Percentiles rank a stretch among this genome's conserved stretches.
Evolutionary conservation across 768 basidiomycete genomes (phyloP).

Genomic region (Mycena olivaceomarginata): DNA sequence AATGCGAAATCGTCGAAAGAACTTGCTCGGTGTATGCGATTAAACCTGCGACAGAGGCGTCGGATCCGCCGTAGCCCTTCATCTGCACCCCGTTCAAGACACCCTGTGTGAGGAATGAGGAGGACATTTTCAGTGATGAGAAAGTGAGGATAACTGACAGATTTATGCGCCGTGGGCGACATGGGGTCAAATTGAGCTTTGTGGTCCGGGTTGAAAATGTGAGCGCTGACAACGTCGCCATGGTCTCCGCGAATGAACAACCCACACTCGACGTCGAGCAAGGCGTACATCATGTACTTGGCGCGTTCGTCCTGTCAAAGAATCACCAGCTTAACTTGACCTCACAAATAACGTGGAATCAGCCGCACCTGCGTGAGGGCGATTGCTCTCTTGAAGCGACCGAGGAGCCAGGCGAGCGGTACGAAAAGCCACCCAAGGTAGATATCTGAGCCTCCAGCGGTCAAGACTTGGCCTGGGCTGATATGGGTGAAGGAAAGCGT

Average conservation of each 20-base stretch:
- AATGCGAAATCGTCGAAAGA: neutral
- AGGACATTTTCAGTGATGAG: neutral
- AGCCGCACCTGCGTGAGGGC: conserved; percentile 15
- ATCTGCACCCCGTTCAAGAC: conserved; percentile 21
- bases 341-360: too few relatives aligned
- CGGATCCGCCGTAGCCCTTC: conserved; percentile 36
- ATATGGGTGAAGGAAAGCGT: conserved; percentile 49
- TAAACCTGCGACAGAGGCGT: conserved; percentile 10
- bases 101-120: neutral
- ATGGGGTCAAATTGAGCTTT: neutral
- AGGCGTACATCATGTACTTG: conserved; percentile 24
- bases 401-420: conserved; percentile 9
- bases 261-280: neutral
- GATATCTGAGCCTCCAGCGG: conserved; percentile 7
- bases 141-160: neutral
- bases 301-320: conserved; percentile 28
- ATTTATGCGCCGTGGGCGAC: neutral
- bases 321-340: neutral
- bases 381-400: neutral
- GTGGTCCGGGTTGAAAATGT: neutral
- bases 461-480: conserved; percentile 47
- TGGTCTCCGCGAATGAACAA: neutral
- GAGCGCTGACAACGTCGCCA: neutral
- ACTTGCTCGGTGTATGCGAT: conserved; percentile 28
- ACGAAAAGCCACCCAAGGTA: conserved; percentile 23